A percentile compares a stretch with the other conserved stretches of the same genome.
These are phyloP conservation scores for Stachybotrys chartarum DNA, from an alignment of 2,329 filamentous ascomycete species.

Conservation along the genomic window DNA sequence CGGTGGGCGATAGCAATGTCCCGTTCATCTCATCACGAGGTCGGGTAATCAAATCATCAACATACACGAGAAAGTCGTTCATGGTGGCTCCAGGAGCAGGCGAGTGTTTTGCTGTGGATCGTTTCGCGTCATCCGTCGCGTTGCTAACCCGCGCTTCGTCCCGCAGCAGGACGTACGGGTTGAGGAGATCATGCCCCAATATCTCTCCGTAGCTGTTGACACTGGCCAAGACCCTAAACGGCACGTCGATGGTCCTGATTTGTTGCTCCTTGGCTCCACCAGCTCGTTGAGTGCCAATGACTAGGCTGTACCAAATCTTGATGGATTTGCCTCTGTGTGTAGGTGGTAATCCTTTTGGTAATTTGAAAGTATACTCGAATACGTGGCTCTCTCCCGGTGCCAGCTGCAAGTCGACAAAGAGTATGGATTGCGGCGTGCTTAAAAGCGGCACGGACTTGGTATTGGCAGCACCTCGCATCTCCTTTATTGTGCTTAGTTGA, in stretches of 20 bases:
- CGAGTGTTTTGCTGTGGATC: slow-evolving; percentile 17
- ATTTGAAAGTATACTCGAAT: slow-evolving; percentile 78
- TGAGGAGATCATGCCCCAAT: slow-evolving; percentile 89
- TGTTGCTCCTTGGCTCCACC: slow-evolving; percentile 73
- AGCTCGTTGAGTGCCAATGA: slow-evolving; percentile 84
- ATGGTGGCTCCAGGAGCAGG: slow-evolving; percentile 31
- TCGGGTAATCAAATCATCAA: slow-evolving; percentile 64
- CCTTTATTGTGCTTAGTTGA: slow-evolving; percentile 87
- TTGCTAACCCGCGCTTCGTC: slow-evolving; percentile 68
- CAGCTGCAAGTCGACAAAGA: slow-evolving; percentile 89
- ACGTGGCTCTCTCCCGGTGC: slow-evolving; percentile 81
- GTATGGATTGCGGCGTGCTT: slow-evolving; percentile 89
- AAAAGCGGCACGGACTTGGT: slow-evolving; percentile 83
- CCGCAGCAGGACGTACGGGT: slow-evolving; percentile 80
- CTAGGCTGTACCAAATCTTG: slow-evolving; percentile 85
- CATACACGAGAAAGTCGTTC: slow-evolving; percentile 68
- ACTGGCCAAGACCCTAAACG: slow-evolving; percentile 87
- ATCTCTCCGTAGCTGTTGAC: slow-evolving; percentile 86
- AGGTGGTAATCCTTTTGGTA: slow-evolving; percentile 86
- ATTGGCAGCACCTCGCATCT: slow-evolving; percentile 84
- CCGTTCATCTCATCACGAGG: slow-evolving; percentile 45
- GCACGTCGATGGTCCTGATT: slow-evolving; percentile 84
- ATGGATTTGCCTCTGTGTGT: slow-evolving; percentile 87
- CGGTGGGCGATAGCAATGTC: slow-evolving; percentile 63
- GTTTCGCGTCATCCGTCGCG: slow-evolving; percentile 15